A percentile compares a stretch with the other conserved stretches of the same genome.
These are phyloP conservation scores for Hygrophoropsis aurantiaca DNA, from an alignment of 768 basidiomycete genomes.

Conservation along the genomic window DNA sequence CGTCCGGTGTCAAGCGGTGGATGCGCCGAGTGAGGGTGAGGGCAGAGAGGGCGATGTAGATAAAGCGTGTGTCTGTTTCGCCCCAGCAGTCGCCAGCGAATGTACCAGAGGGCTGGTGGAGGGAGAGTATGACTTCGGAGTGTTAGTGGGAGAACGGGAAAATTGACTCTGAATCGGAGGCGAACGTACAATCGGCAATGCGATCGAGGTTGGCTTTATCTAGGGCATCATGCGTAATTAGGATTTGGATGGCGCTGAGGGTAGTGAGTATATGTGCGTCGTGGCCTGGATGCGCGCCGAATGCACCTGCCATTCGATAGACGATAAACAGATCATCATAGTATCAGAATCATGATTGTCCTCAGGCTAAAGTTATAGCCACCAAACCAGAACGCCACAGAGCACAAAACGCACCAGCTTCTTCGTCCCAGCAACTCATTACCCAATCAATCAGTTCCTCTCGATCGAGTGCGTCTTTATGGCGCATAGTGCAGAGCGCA, in stretches of 20 bases:
- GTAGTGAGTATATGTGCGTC: conserved; percentile 89
- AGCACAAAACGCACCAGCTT: conserved; percentile 55
- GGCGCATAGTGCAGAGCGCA: conserved; percentile 79
- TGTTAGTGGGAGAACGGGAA: not conserved
- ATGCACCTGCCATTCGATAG: conserved; percentile 60
- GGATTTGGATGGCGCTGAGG: conserved; percentile 88
- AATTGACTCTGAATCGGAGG: not conserved
- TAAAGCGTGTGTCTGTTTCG: conserved; percentile 91
- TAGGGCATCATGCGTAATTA: conserved; percentile 81
- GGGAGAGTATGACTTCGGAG: conserved; percentile 70
- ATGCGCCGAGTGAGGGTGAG: conserved; percentile 80
- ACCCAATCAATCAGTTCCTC: conserved; percentile 89
- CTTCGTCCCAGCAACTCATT: conserved; percentile 93
- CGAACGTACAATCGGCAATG: conserved; percentile 66
- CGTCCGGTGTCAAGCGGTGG: conserved; percentile 53
- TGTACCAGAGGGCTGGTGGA: conserved; percentile 83
- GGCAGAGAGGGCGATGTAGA: conserved; percentile 82
- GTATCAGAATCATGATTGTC: no score
- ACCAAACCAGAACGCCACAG: not conserved
- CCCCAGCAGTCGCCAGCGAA: conserved; percentile 91
- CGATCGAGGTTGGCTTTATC: conserved; percentile 69
- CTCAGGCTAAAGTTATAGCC: no score
- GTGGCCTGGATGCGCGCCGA: conserved; percentile 90
- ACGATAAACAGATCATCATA: no score
- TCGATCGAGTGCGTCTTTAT: conserved; percentile 73